Conservation (phyloP, 2,329 filamentous ascomycete species). For the Byssoonygena ceratinophila region DNA sequence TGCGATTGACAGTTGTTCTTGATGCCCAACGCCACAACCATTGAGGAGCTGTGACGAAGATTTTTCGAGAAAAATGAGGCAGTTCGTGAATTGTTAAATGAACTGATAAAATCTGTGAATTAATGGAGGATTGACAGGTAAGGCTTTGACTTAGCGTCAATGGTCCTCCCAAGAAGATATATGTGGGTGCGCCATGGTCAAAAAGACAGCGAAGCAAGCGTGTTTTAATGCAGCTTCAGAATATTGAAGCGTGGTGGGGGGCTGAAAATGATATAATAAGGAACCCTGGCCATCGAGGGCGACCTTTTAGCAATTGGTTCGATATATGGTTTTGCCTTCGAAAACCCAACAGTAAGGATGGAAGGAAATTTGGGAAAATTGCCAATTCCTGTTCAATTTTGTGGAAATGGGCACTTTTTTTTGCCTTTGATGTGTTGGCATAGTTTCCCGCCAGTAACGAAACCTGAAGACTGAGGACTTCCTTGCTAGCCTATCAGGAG, state of each 20-base stretch:
- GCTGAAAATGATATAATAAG: conserved; percentile 17
- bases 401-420: conserved; percentile 15
- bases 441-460: conserved; percentile 71
- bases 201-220: conserved; percentile 18
- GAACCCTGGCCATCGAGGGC: conserved; percentile 12
- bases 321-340: conserved; percentile 6
- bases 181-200: conserved; percentile 15
- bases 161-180: conserved; percentile 5
- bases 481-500: conserved; percentile 36
- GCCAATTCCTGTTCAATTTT: conserved; percentile 4
- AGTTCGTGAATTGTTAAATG: conserved; percentile 15
- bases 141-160: conserved; percentile 6
- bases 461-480: conserved; percentile 49
- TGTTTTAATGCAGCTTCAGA: conserved; percentile 24
- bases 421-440: conserved; percentile 69
- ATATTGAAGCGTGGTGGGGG: conserved; percentile 17
- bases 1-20: conserved; percentile 10
- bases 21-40: conserved; percentile 15
- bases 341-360: conserved; percentile 7
- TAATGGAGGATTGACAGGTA: conserved; percentile 12
- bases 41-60: conserved; percentile 12
- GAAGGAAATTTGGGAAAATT: conserved; percentile 4
- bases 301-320: conserved; percentile 10
- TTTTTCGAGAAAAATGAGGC: conserved; percentile 14
- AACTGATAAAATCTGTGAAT: conserved; percentile 12